Conservation (phyloP, 192 early-diverging fungal genomes). For the Coemansia sp. region DNA sequence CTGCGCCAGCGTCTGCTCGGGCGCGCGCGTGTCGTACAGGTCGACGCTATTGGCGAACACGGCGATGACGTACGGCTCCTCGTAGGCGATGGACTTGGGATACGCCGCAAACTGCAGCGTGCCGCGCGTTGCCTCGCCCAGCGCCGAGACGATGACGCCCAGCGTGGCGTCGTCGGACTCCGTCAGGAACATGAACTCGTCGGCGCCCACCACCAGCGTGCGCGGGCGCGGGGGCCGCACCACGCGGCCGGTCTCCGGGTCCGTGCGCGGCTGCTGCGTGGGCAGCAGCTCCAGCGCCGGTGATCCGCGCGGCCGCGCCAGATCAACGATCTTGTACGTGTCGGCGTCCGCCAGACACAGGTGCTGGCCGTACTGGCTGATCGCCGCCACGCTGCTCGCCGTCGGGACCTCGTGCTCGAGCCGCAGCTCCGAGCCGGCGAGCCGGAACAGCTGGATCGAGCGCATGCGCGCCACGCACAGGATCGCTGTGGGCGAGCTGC, state of each 20-base stretch:
- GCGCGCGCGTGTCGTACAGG: slow-evolving; percentile 32
- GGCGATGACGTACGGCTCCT: slow-evolving; percentile 33
- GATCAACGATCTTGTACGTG: slow-evolving; percentile 43
- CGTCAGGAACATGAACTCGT: slow-evolving; percentile 50
- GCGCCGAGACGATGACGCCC: slow-evolving; percentile 48
- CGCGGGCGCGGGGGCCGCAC: slow-evolving; percentile 41
- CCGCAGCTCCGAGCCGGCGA: slow-evolving; percentile 16
- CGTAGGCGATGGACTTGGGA: slow-evolving; percentile 37
- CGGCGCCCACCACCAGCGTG: slow-evolving; percentile 40
- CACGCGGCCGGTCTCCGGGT: slow-evolving; percentile 20
- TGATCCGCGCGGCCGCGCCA: slow-evolving; percentile 21
- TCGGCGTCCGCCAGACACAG: slow-evolving; percentile 46
- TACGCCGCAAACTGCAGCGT: slow-evolving; percentile 47
- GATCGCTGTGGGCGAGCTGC: not conserved
- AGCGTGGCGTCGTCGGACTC: slow-evolving; percentile 38
- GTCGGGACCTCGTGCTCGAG: slow-evolving; percentile 37
- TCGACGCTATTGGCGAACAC: slow-evolving; percentile 32
- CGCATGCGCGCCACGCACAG: slow-evolving; percentile 45
- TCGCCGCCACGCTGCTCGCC: slow-evolving; percentile 26
- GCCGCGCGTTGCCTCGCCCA: slow-evolving; percentile 46
- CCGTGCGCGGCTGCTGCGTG: slow-evolving; percentile 40
- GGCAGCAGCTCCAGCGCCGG: slow-evolving; percentile 26
- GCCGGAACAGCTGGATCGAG: slow-evolving; percentile 26
- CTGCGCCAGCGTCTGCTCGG: slow-evolving; percentile 33
- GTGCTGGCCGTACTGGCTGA: slow-evolving; percentile 43